Evolutionary conservation across 2,329 filamentous ascomycete genomes (phyloP), one percentile per base, ranked within the genome.

Genomic region (Scedosporium minutisporum): DNA sequence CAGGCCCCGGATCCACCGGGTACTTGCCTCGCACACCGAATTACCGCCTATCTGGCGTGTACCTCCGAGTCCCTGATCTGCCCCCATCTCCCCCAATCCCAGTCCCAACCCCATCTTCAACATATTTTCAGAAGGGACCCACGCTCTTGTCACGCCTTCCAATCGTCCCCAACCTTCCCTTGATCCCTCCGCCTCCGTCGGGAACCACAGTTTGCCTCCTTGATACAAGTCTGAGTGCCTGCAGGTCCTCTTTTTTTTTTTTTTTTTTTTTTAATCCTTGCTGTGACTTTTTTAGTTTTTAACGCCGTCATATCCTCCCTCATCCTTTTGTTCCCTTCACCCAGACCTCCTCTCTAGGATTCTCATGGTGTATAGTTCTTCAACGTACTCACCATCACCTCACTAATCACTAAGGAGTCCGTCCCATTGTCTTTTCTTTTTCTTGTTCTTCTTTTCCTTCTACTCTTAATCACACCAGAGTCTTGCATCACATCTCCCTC

Each of bases 71-170:
- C 38, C 33, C 57, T 42, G n/a, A 23, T 41, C 9, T 57, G 1
- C 9, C 25, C 16, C 53, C 53, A n/a, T 29, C 53, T 21, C 33
- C 33, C 33, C 33, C 33, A 38, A 38, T 38, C 33, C 21, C 12
- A 18, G 21, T 18, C 38, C 23, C 41, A 46, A 60, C 59, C 59
- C 44, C 23, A 14, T 61, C 42, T 51, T 53, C 59, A 61, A 61
- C 59, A 41, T 18, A 18, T 58, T 33, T 25, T 27, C 27, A 33
- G 9, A 16, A 25, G 14, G 16, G 55, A 58, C 55, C 55, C 55
- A 58, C 51, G 21, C 33, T 14, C 10, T 38, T 38, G 33, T 38
- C 44, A 48, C 21, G 23, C 51, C 51, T 55, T 55, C 18, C 23
- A 23, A 18, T 23, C 6, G n/a, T 55, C 23, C 51, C 48, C 51